Evolutionary conservation across 148 eudicot genomes (phyloP), one percentile per base, ranked within the genome.

Genomic region (Dysphania ambrosioides): DNA sequence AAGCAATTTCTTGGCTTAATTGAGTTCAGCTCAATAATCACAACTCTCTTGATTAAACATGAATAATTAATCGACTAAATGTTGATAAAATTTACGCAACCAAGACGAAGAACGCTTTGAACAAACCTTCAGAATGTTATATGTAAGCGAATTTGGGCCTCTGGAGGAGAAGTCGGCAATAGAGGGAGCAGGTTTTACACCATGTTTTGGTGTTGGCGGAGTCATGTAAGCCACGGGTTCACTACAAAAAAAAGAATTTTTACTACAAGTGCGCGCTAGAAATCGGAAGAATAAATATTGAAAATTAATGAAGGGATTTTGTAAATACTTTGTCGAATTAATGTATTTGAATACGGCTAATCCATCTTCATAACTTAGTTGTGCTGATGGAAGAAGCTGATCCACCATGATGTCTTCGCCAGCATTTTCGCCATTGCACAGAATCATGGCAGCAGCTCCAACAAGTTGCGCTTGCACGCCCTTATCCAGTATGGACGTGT

Each of bases 381-480:
- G 85, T 3, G 89, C 38, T 0, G 93, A 79, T 0, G 91, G 91
- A 62, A 89, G 86, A 55, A 82, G 10, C 68, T 89, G 91, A 70
- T 90, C 93, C 4, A 86, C 72, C 0, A 69, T 19, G 29, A 79
- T 32, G 32, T 82, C 87, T 19, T 87, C 76, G 6, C 84, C 89
- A 61, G 4, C 11, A 0, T 32, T 55, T 76, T 84, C 19, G 27
- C 76, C 81, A n/a, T 90, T 88, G 67, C 85, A 81, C 5, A 88
- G 91, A 53, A 90, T 77, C 89, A 90, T 85, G 6, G 88, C 93
- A 11, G 31, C 84, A 8, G 85, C 96, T 68, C 96, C 96, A 2
- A 87, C 96, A 15, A 36, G 71, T n/a, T 31, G 42, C 30, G 87
- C 91, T 44, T 71, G 76, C 35, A 44, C 0, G 19, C 89, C 84